Base-by-base conservation (phyloP, 1,139 yeast species). In the Hyphopichia buzzinii region DNA sequence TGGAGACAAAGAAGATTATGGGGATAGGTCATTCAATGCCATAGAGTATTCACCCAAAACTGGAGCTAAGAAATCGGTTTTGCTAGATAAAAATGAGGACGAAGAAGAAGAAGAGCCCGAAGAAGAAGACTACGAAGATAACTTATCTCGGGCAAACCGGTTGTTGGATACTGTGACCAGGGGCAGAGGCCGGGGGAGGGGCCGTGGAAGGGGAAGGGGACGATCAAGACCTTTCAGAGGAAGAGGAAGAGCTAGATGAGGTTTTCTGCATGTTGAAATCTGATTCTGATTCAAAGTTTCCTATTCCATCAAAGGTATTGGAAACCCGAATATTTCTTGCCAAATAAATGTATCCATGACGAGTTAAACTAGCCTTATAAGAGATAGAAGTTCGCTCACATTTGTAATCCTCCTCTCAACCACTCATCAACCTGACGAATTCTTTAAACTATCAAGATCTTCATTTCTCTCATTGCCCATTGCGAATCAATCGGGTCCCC, bases 141-240 rank as follows among this genome's bases (percentile, higher is more conserved):
- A 38, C 8, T 25, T 13, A n/a, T 5, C 14, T 8, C 14, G 27
- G 14, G 6, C 12, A 8, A 13, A 13, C 29, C 15, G 17, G 10
- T 31, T 40, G 40, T 29, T 49, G 40, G 4, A 39, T 41, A 26
- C 45, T 45, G 13, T 39, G 46, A 10, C 44, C 38, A 19, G 51
- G 40, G 40, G 56, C 39, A 37, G 47, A 38, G 42, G 41, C 29
- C 31, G 45, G 21, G 46, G 53, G 4, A 35, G 56, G 24, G 54
- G 57, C 11, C 38, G 57, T 27, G 52, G 55, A 26, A 41, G 50
- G 11, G 36, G 56, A 24, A 44, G 57, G n/a, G 24, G 26, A 19
- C 16, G 27, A 22, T 10, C 23, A 7, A 7, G 6, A 7, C 6
- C 8, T 7, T 6, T 6, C 23, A 19, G 23, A 19, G 23, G 23